A percentile compares a stretch with the other conserved stretches of the same genome.
Evolutionary conservation across 2,329 filamentous ascomycete species (phyloP).

Genomic region (Setomelanomma holmii): DNA sequence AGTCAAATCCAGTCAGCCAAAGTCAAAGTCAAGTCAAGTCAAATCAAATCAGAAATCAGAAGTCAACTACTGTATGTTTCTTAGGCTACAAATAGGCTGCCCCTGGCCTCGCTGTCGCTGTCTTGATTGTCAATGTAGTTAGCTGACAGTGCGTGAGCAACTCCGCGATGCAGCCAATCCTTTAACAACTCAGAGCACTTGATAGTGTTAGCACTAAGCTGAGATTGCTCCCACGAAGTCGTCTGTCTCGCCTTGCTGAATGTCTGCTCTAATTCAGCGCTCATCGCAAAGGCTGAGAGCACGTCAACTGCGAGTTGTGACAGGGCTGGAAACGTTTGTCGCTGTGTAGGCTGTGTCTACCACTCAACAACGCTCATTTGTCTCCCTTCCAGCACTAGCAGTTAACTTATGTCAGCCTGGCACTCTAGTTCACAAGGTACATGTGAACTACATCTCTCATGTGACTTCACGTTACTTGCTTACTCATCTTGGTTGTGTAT

Average conservation of each 20-base stretch:
- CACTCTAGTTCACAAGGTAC: too few relatives aligned
- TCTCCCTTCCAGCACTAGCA: constrained; percentile 1
- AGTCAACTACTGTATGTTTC: neutral
- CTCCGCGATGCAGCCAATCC: neutral
- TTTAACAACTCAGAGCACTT: neutral
- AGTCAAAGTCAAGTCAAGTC: neutral
- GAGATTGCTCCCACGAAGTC: constrained; percentile 11
- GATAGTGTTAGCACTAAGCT: neutral
- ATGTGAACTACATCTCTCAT: too few relatives aligned
- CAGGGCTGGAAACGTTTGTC: constrained; percentile 4
- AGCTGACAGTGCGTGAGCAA: neutral
- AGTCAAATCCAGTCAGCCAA: neutral
- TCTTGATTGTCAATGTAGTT: neutral
- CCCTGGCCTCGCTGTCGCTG: neutral
- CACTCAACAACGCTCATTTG: constrained; percentile 4
- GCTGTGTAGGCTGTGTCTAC: constrained; percentile 5
- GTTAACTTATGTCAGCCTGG: constrained; percentile 6
- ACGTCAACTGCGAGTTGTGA: constrained; percentile 9
- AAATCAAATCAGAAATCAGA: neutral
- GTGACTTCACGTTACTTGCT: too few relatives aligned
- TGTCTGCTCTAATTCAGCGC: constrained; percentile 8
- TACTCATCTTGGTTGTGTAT: too few relatives aligned
- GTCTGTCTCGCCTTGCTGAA: constrained; percentile 14
- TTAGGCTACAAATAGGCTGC: neutral
- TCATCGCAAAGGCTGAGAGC: too few relatives aligned